Evolutionary conservation across 805 yeast species (phyloP).

Genomic region (Candida tammaniensis): DNA sequence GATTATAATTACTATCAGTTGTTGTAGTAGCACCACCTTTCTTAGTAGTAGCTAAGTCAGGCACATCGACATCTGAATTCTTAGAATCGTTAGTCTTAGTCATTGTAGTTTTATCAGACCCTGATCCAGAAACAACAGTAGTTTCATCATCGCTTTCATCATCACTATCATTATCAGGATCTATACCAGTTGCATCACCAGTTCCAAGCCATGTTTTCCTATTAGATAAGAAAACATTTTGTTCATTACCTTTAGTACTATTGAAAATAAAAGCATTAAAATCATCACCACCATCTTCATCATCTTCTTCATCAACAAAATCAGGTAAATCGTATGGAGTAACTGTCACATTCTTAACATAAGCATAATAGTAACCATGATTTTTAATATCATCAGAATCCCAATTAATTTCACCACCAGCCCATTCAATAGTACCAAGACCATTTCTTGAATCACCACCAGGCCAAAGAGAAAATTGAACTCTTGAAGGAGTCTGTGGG

Average conservation of each 20-base stretch:
- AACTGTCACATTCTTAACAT: constrained; percentile 56
- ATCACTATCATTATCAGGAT: constrained; percentile 43
- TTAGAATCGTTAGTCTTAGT: constrained; percentile 15
- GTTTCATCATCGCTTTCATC: constrained; percentile 7
- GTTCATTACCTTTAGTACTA: constrained; percentile 38
- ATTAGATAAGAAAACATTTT: constrained; percentile 56
- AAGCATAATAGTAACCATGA: constrained; percentile 79
- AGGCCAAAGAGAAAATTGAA: constrained; percentile 78
- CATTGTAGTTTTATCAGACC: constrained; percentile 17
- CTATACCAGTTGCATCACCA: constrained; percentile 62
- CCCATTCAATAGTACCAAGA: constrained; percentile 72
- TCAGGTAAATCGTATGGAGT: constrained; percentile 74
- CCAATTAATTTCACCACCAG: constrained; percentile 90
- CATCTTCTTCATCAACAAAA: constrained; percentile 32
- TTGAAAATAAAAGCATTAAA: constrained; percentile 48
- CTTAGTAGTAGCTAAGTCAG: constrained; percentile 15
- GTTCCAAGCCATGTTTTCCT: constrained; percentile 59
- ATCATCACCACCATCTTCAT: constrained; percentile 41
- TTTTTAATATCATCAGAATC: constrained; percentile 65
- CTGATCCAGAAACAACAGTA: constrained; percentile 17
- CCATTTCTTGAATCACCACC: constrained; percentile 59
- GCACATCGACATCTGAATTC: constrained; percentile 10
- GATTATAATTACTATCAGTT: constrained; percentile 11
- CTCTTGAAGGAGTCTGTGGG: constrained; percentile 74
- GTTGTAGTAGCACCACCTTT: constrained; percentile 4